Evolutionary conservation across 2,329 filamentous ascomycete species (phyloP).

Genomic region (Aplosporella prunicola): DNA sequence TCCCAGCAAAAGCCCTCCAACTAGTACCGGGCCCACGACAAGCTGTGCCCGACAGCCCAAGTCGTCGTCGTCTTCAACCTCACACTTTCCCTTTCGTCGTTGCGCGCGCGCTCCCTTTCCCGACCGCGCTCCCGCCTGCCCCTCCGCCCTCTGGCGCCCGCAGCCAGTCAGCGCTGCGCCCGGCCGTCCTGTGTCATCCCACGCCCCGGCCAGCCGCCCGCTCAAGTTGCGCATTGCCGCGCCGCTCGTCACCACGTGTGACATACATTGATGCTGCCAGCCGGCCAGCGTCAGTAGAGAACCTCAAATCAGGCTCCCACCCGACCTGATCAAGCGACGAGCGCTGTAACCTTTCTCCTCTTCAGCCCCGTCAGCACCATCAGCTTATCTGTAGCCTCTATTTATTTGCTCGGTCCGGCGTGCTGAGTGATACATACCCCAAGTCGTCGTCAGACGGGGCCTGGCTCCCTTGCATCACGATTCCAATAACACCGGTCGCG

Average conservation of each 20-base stretch:
- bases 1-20: slow-evolving; percentile 8
- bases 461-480: slow-evolving; percentile 10
- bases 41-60: no score
- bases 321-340: not conserved
- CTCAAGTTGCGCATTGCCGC: slow-evolving; percentile 4
- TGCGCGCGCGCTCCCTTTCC: not conserved
- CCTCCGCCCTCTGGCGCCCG: not conserved
- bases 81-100: not conserved
- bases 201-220: no score
- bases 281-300: slow-evolving; percentile 6
- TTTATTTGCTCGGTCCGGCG: not conserved
- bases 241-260: slow-evolving; percentile 8
- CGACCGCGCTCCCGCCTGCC: no score
- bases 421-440: slow-evolving; percentile 11
- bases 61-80: not conserved
- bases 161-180: slow-evolving; percentile 5
- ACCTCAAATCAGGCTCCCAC: slow-evolving; percentile 8
- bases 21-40: no score
- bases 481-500: slow-evolving; percentile 7
- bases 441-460: slow-evolving; percentile 9
- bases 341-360: slow-evolving; percentile 7
- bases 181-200: no score
- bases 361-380: slow-evolving; percentile 9
- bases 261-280: slow-evolving; percentile 10
- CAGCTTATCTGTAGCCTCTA: slow-evolving; percentile 9